Evolutionary conservation across 805 yeast genomes (phyloP), one percentile per base, ranked within the genome.

Genomic region (Candida orba): DNA sequence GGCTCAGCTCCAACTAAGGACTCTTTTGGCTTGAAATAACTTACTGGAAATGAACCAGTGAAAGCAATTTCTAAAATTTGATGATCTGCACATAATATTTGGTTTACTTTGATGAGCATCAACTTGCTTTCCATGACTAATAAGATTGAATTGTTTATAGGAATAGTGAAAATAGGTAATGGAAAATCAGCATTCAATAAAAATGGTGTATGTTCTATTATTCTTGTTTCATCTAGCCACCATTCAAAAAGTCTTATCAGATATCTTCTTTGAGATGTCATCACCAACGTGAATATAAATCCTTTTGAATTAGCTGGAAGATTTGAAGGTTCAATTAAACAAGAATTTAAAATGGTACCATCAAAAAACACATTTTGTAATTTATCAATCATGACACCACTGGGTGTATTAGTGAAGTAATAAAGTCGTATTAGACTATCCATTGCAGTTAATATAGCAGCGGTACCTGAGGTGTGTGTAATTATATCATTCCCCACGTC

Each of bases 21-120:
- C 0, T 60, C 44, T 3, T 48, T 47, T 1, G 72, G 65, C 25
- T 54, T 49, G 48, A 60, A 66, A 43, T 39, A 67, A 15, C 61
- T 56, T 0, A 73, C 68, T 1, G 80, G 79, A 49, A 72, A 73
- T 1, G 47, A 27, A 55, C 48, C 52, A 37, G 34, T 50, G 48
- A 36, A 58, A 42, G 36, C 58, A 12, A 31, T 35, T 4, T 45
- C 42, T 2, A 49, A 43, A 44, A 73, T 71, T 24, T 63, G 54
- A 41, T 66, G 65, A 39, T 71, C 71, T 0, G 75, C 80, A 5
- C 78, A 71, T 18, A 72, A 54, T 3, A 76, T 68, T 39, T 73
- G 70, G 46, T 72, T 73, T 4, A 69, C 54, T 5, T 69, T 63
- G 2, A 73, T 59, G 0, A 71, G 45, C 5, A 63, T 52, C 4